Percentiles rank a stretch among this genome's conserved stretches.
phyloP scores from a whole-genome alignment of 139 green algal species.

The Pleodorina starrii region DNA sequence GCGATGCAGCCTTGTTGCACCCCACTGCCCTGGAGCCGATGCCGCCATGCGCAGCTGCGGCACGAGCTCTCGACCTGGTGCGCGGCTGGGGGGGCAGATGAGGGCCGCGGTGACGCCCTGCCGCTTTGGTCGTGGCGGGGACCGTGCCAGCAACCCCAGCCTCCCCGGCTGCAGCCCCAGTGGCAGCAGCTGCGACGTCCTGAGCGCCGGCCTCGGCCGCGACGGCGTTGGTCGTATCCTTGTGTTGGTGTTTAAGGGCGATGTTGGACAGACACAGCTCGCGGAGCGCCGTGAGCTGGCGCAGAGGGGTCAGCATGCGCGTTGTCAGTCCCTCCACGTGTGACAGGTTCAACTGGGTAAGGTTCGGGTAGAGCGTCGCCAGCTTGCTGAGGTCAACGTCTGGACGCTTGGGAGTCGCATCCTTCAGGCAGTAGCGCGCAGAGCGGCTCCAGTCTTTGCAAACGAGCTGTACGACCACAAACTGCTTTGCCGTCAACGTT shows the following conservation, averaged over 20 bases:
- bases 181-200: background rate
- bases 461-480: slow-evolving; percentile 46
- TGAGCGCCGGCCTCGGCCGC: background rate
- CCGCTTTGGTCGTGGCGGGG: background rate
- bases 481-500: slow-evolving; percentile 15
- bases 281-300: slow-evolving; percentile 27
- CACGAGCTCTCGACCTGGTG: too few species aligned
- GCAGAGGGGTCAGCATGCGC: slow-evolving; percentile 27
- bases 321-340: slow-evolving; percentile 37
- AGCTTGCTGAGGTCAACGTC: slow-evolving; percentile 40
- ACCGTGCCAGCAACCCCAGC: background rate
- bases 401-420: slow-evolving; percentile 23
- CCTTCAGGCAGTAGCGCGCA: slow-evolving; percentile 36
- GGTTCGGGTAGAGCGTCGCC: slow-evolving; percentile 24
- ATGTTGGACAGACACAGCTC: slow-evolving; percentile 48
- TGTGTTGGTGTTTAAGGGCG: background rate
- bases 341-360: slow-evolving; percentile 47
- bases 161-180: background rate
- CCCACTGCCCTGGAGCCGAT: too few species aligned
- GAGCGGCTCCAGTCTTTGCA: slow-evolving; percentile 44
- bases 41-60: too few species aligned
- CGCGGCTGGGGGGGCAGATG: background rate
- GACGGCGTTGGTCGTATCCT: background rate
- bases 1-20: too few species aligned
- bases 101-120: background rate